Base-by-base conservation (phyloP, 2,329 filamentous ascomycete genomes). In the Trichoderma semiorbis region DNA sequence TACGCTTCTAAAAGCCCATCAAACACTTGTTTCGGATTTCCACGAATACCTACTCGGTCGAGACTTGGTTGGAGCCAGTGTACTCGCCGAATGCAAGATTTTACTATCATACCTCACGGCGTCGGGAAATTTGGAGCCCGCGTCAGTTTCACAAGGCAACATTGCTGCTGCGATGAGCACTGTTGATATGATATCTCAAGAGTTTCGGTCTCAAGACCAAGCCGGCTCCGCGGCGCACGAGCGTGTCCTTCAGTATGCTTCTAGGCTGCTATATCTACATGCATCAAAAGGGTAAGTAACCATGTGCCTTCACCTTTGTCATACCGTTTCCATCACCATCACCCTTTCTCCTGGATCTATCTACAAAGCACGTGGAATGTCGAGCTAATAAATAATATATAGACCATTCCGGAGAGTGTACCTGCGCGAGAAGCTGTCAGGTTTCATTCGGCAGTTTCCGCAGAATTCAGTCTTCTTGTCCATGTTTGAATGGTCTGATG, bases 391-490 rank as follows among this genome's bases (percentile, higher is more conserved):
- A 32, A 14, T 7, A 8, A 14, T 5, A 14, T 4, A 30, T 67
- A 89, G 88, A 4, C 86, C 91, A 3, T 94, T 92, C 80, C 90
- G 91, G 67, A 91, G 93, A 5, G 83, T 85, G 0, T 85, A 90
- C 21, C 80, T 97, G 39, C 90, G 92, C 57, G 81, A 86, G 8
- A 83, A 90, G 14, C 82, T 97, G 1, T 81, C 84, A 5, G 81
- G 84, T 2, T 92, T 91, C 73, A 83, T 96, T 26, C 76, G 77
- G 0, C 78, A 83, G 7, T 97, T 94, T 78, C 93, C 94, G 0
- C 84, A 85, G 63, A 98, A 97, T 81, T 92, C 90, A 1, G 85
- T 93, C 7, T 91, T 98, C 73, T 85, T 97, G 1, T 84, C 87
- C 1, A 82, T 96, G 0, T 92, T 92, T 74, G 87, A 90, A n/a